phyloP scores from a whole-genome alignment of 169 alveolate genomes.

The Plasmodium knowlesi region DNA sequence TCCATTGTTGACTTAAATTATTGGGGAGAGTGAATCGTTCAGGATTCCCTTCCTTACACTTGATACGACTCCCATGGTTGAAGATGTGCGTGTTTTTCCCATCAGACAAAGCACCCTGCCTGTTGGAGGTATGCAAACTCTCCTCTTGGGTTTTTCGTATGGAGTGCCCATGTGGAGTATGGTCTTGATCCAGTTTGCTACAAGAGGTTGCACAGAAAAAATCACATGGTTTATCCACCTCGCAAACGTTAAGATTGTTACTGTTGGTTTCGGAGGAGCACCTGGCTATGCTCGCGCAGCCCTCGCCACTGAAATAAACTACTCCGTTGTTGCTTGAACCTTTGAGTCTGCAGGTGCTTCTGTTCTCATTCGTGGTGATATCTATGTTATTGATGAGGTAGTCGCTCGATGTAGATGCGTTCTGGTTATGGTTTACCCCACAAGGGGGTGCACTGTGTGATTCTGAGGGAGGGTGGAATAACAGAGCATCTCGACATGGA shows the following conservation, averaged over 20 bases:
- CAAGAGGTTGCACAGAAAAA: background rate
- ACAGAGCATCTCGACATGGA: background rate
- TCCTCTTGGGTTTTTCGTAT: background rate
- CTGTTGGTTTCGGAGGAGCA: background rate
- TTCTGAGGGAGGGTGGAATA: background rate
- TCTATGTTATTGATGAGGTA: conserved; percentile 31
- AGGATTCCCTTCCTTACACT: background rate
- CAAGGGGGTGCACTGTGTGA: background rate
- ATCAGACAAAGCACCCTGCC: background rate
- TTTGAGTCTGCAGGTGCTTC: background rate
- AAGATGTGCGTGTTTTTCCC: background rate
- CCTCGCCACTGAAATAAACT: background rate
- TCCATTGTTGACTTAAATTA: background rate
- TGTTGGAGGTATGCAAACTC: background rate
- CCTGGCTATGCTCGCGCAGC: background rate
- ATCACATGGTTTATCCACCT: background rate
- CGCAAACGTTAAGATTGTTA: background rate
- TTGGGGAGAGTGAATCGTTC: background rate
- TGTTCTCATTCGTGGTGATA: conserved; percentile 16
- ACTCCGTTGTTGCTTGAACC: background rate
- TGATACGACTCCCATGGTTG: background rate
- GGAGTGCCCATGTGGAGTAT: background rate
- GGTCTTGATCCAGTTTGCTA: background rate
- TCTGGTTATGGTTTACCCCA: background rate
- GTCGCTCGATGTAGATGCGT: background rate